phyloP scores from a whole-genome alignment of 352 stramenopile species.

The Phytopythium chamaehyphon region DNA sequence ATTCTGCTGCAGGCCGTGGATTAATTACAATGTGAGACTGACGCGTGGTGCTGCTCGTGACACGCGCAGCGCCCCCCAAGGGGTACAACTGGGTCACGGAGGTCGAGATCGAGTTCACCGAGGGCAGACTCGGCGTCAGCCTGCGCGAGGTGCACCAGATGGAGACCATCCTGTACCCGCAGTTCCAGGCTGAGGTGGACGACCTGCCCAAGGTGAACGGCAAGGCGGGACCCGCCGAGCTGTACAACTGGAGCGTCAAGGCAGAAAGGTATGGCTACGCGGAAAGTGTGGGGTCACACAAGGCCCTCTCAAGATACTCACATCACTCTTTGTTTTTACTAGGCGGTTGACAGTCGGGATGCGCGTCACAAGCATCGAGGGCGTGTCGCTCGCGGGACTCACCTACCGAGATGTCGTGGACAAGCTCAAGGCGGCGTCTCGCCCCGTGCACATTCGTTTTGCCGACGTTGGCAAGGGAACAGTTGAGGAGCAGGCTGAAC shows the following conservation, averaged over 20 bases:
- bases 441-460: constrained; percentile 77
- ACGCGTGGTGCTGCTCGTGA: background rate
- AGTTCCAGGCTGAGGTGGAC: constrained; percentile 88
- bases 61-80: constrained; percentile 27
- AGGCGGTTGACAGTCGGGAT: constrained; percentile 78
- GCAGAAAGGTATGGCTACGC: constrained; percentile 72
- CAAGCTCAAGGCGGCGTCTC: constrained; percentile 63
- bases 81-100: constrained; percentile 79
- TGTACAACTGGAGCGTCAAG: constrained; percentile 89
- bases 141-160: constrained; percentile 71
- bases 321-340: constrained; percentile 2
- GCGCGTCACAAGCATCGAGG: constrained; percentile 78
- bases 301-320: background rate
- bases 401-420: constrained; percentile 84
- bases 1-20: no score
- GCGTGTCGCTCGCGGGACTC: constrained; percentile 57
- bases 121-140: constrained; percentile 77
- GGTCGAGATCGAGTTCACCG: constrained; percentile 85
- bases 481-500: constrained; percentile 60
- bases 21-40: background rate
- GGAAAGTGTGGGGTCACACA: no score
- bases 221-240: constrained; percentile 77
- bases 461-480: constrained; percentile 78
- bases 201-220: constrained; percentile 84
- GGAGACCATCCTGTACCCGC: constrained; percentile 71